Percentiles rank a stretch among this genome's conserved stretches.
phyloP scores from a whole-genome alignment of 768 basidiomycete species.

The Albatrellus ellisii region DNA sequence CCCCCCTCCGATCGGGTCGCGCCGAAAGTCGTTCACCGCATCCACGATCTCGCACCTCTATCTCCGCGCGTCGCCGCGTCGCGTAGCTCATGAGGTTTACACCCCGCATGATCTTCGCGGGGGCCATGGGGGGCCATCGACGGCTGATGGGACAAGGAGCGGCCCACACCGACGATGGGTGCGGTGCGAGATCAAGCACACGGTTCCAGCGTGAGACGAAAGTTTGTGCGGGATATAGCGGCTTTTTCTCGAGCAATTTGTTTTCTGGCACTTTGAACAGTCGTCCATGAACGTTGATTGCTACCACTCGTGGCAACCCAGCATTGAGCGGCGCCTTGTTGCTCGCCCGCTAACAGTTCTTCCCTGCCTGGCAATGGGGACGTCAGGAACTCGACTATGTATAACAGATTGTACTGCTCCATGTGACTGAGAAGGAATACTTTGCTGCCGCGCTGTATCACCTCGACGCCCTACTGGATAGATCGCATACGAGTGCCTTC shows the following conservation, averaged over 20 bases:
- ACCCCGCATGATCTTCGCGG: constrained; percentile 85
- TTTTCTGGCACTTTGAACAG: no score
- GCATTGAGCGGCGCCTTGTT: constrained; percentile 2
- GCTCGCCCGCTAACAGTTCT: constrained; percentile 11
- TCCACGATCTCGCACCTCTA: constrained; percentile 73
- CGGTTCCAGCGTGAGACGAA: constrained; percentile 90
- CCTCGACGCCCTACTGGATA: constrained; percentile 34
- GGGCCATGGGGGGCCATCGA: no score
- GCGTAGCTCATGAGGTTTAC: constrained; percentile 81
- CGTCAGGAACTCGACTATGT: constrained; percentile 72
- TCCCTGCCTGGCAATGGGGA: constrained; percentile 42
- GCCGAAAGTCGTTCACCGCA: constrained; percentile 72
- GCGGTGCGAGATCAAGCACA: constrained; percentile 60
- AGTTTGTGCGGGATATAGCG: constrained; percentile 48
- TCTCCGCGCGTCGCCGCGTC: constrained; percentile 53
- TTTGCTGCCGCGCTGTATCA: constrained; percentile 21
- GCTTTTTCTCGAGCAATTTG: no score
- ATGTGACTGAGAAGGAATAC: constrained; percentile 54
- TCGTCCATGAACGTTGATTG: constrained; percentile 66
- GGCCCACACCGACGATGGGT: no score
- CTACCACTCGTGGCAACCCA: constrained; percentile 10
- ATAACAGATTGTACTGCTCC: constrained; percentile 83
- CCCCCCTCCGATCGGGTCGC: constrained; percentile 90
- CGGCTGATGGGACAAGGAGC: no score
- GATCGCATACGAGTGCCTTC: constrained; percentile 42